Conservation (phyloP, 2,329 filamentous ascomycete species). For the Exophiala sideris region DNA sequence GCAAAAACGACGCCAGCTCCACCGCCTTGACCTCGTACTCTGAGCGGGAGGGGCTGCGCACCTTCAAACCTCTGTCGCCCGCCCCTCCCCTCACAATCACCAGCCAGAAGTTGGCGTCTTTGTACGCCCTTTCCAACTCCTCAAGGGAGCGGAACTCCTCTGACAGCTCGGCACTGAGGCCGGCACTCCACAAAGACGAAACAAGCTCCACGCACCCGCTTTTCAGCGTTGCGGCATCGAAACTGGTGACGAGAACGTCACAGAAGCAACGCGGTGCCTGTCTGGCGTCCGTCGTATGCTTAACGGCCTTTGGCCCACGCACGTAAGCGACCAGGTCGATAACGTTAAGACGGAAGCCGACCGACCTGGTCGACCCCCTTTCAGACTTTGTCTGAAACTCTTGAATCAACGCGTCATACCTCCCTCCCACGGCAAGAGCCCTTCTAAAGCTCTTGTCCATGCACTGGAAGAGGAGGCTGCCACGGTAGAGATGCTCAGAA, state of each 20-base stretch:
- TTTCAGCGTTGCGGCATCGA: slow-evolving; percentile 72
- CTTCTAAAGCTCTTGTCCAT: slow-evolving; percentile 73
- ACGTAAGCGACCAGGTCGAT: slow-evolving; percentile 24
- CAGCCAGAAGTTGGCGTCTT: slow-evolving; percentile 76
- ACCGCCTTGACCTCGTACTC: slow-evolving; percentile 76
- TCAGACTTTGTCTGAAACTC: slow-evolving; percentile 70
- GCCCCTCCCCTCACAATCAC: slow-evolving; percentile 67
- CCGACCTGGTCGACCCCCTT: slow-evolving; percentile 70
- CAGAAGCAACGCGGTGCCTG: not conserved
- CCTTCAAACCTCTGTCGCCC: slow-evolving; percentile 65
- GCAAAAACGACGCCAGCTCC: slow-evolving; percentile 74
- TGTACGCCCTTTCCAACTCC: slow-evolving; percentile 62
- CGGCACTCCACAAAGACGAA: slow-evolving; percentile 73
- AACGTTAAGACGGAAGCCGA: slow-evolving; percentile 65
- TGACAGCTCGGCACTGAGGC: slow-evolving; percentile 84
- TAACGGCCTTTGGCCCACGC: slow-evolving; percentile 10
- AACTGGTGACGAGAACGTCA: slow-evolving; percentile 85
- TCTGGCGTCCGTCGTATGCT: not conserved
- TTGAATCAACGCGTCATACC: slow-evolving; percentile 85
- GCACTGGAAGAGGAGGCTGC: slow-evolving; percentile 85
- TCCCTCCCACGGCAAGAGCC: slow-evolving; percentile 85
- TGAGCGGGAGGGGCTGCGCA: slow-evolving; percentile 73
- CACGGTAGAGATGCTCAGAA: slow-evolving; percentile 85
- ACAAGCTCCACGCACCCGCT: slow-evolving; percentile 74
- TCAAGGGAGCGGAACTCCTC: slow-evolving; percentile 74